Evolutionary conservation across 805 yeast species (phyloP), one percentile per base, ranked within the genome.

Genomic region (Kuraishia capsulata): DNA sequence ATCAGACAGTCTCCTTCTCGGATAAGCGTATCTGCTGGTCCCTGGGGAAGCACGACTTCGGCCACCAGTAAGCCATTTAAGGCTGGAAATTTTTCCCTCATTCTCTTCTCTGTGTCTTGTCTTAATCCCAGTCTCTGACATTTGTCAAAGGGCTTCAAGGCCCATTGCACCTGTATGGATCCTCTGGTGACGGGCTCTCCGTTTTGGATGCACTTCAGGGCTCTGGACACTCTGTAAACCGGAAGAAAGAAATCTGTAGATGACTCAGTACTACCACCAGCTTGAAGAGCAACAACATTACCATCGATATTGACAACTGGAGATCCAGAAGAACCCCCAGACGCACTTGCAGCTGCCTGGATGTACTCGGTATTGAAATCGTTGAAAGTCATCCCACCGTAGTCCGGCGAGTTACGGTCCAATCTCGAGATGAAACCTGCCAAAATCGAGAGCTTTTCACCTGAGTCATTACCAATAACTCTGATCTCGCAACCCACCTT

Each of bases 381-480:
- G 54, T 85, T 87, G 59, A 88, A 89, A 13, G 94, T 80, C 53
- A 83, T 65, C 20, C 77, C 78, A 36, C 96, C 97, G 52, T 89
- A 89, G 46, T 85, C 95, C 2, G 97, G 97, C 4, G 96, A 94
- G 55, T 88, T 88, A 67, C 97, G 77, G 61, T 88, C 96, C 42
- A 87, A 61, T 55, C 96, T 75, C 16, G 80, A 73, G 28, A 81
- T 82, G 57, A 88, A 86, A 25, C 97, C 97, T 2, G 95, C 75
- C 48, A 88, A 65, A 50, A 89, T 89, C 36, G 94, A 81, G 34
- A 89, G 66, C 59, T 89, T 88, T 57, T 89, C 97, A 53, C 96
- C 97, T 11, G 95, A 94, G 64, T 89, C 97, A 59, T 89, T 89
- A 67, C 97, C 97, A 29, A 89, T 89, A 21, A 89, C 96, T 51